A percentile compares a stretch with the other conserved stretches of the same genome.
Conservation (phyloP, 768 basidiomycete species). For the Tricholoma furcatifolium region DNA sequence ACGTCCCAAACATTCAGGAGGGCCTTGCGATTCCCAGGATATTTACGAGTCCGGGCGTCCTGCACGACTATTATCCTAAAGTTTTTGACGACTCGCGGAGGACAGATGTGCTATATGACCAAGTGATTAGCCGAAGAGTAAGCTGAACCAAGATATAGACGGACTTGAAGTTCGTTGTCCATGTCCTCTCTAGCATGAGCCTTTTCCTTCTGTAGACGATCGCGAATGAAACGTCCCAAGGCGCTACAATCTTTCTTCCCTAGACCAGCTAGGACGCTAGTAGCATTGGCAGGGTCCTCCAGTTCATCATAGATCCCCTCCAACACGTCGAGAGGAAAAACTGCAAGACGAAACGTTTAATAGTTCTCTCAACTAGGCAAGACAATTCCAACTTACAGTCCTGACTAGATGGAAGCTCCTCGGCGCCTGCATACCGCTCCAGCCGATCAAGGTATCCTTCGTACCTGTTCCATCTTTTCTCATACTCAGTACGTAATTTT, state of each 20-base stretch:
- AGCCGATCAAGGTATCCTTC: constrained; percentile 67
- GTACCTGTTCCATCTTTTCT: constrained; percentile 51
- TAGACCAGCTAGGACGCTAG: constrained; percentile 39
- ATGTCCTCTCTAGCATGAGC: constrained; percentile 58
- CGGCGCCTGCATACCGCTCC: constrained; percentile 52
- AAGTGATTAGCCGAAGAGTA: neutral
- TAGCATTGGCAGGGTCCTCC: constrained; percentile 52
- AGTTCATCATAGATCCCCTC: constrained; percentile 63
- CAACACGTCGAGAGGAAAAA: constrained; percentile 45
- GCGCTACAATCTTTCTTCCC: constrained; percentile 54
- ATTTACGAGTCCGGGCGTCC: constrained; percentile 56
- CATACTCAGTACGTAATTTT: constrained; percentile 55
- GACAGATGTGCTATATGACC: constrained; percentile 50
- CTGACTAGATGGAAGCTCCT: constrained; percentile 35
- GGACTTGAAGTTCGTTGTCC: constrained; percentile 70
- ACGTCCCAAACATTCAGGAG: constrained; percentile 88
- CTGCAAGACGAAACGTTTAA: constrained; percentile 20
- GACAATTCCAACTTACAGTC: constrained; percentile 34
- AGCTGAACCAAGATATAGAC: constrained; percentile 18
- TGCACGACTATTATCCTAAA: constrained; percentile 73
- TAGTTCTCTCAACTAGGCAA: neutral
- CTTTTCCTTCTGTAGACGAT: constrained; percentile 46
- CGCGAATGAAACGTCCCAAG: constrained; percentile 53
- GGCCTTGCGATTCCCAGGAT: constrained; percentile 56
- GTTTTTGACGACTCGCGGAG: constrained; percentile 69